These are phyloP conservation scores for Linderina pennispora DNA, from an alignment of 192 early-diverging fungal genomes.

Conservation along the genomic window DNA sequence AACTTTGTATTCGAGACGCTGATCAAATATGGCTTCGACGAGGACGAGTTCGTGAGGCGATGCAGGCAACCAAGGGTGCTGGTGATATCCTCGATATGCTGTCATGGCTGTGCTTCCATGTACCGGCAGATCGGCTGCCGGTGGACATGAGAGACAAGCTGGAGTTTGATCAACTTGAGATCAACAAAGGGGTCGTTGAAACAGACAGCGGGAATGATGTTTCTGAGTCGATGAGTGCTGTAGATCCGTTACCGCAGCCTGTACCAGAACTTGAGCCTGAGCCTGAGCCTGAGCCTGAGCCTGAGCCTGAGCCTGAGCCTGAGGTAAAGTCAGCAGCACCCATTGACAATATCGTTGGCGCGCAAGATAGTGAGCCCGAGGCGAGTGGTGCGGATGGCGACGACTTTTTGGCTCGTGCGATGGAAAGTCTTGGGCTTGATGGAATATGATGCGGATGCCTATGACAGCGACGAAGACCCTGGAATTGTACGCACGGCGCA, in stretches of 20 bases:
- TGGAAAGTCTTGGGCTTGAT: neutral
- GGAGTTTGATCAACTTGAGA: neutral
- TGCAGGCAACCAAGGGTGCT: conserved; percentile 7
- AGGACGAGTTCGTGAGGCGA: conserved; percentile 5
- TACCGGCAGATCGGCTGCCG: conserved; percentile 25
- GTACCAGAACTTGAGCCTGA: too few species aligned
- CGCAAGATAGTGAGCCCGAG: too few species aligned
- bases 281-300: too few species aligned
- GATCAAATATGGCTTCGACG: conserved; percentile 4
- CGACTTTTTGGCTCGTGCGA: neutral
- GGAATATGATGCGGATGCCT: neutral
- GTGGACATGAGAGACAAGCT: conserved; percentile 30
- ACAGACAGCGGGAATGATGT: neutral
- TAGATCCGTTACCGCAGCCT: neutral
- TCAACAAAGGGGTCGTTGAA: neutral
- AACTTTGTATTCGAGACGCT: conserved; percentile 29
- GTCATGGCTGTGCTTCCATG: conserved; percentile 21
- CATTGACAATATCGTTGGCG: neutral
- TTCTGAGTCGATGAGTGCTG: neutral
- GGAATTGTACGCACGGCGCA: conserved; percentile 3
- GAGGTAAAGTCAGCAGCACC: too few species aligned
- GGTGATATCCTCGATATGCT: conserved; percentile 18
- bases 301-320: neutral
- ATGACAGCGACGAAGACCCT: conserved; percentile 20
- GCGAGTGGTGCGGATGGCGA: neutral